A percentile compares a stretch with the other conserved stretches of the same genome.
phyloP scores from a whole-genome alignment of 805 yeast genomes.

The Kodamaea jinghongensis region DNA sequence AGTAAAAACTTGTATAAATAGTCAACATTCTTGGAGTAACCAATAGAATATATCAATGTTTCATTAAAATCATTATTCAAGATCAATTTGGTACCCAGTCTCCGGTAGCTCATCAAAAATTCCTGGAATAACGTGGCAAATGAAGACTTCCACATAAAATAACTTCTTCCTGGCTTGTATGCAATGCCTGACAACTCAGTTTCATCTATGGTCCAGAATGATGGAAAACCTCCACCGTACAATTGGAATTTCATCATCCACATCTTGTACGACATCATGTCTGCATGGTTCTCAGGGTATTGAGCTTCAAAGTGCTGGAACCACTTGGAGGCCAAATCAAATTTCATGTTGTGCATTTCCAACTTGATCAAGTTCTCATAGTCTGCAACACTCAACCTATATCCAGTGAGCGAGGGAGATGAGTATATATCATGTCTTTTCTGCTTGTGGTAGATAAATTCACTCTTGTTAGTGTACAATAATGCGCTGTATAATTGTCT shows the following conservation, averaged over 20 bases:
- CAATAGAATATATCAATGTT: conserved; percentile 34
- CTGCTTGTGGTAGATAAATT: conserved; percentile 19
- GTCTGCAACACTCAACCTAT: conserved; percentile 23
- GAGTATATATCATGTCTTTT: conserved; percentile 17
- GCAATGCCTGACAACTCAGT: conserved; percentile 16
- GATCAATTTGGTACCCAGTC: conserved; percentile 6
- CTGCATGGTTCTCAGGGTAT: conserved; percentile 14
- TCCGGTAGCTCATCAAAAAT: conserved; percentile 14
- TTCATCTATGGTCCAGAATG: conserved; percentile 27
- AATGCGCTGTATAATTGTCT: conserved; percentile 26
- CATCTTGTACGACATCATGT: conserved; percentile 28
- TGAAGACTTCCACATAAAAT: conserved; percentile 16
- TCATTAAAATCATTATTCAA: conserved; percentile 23
- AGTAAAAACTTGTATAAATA: conserved; percentile 25
- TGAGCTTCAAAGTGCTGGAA: conserved; percentile 31
- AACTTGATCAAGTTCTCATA: conserved; percentile 37
- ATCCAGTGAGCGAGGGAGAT: conserved; percentile 13
- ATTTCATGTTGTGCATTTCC: conserved; percentile 34
- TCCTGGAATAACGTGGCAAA: conserved; percentile 26
- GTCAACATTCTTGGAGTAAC: conserved; percentile 21
- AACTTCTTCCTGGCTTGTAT: conserved; percentile 20
- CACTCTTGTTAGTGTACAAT: conserved; percentile 15
- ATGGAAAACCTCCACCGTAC: conserved; percentile 31
- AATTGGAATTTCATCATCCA: conserved; percentile 36
- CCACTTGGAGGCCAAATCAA: conserved; percentile 42